These are phyloP conservation scores for Pelargonium australe DNA, from an alignment of 441 rosid species.

Conservation along the genomic window DNA sequence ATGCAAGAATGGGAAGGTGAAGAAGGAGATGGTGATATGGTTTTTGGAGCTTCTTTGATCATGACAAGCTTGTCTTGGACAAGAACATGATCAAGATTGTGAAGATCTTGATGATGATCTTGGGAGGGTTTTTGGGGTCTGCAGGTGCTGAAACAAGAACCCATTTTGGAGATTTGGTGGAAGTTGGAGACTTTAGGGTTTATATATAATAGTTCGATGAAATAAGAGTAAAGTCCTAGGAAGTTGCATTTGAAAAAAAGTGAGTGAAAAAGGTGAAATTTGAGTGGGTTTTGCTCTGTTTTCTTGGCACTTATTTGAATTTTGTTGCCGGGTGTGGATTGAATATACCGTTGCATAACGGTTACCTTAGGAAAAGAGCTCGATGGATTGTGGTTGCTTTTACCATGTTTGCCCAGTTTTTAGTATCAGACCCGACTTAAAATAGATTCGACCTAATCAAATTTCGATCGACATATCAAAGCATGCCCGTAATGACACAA, in stretches of 20 bases:
- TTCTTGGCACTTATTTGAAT: slow-evolving; percentile 40
- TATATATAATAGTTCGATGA: not conserved
- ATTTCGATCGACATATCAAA: too few relatives aligned
- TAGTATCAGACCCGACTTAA: too few relatives aligned
- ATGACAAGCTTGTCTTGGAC: slow-evolving; percentile 61
- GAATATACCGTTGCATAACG: slow-evolving; percentile 44
- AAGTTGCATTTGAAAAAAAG: slow-evolving; percentile 20
- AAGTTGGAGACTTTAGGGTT: not conserved
- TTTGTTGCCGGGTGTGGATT: slow-evolving; percentile 29
- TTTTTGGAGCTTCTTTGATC: slow-evolving; percentile 27
- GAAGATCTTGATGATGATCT: slow-evolving; percentile 21
- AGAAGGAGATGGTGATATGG: slow-evolving; percentile 32
- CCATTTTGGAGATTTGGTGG: slow-evolving; percentile 33
- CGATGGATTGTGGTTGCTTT: slow-evolving; percentile 11
- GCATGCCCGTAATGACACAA: too few relatives aligned
- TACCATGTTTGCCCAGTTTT: not conserved
- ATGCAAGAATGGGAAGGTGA: slow-evolving; percentile 33
- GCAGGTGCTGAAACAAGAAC: slow-evolving; percentile 79
- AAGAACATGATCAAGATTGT: not conserved
- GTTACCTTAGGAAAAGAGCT: slow-evolving; percentile 13
- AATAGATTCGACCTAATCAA: too few relatives aligned
- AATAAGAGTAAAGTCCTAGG: slow-evolving; percentile 19
- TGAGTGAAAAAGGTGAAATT: slow-evolving; percentile 12
- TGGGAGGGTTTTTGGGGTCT: slow-evolving; percentile 36
- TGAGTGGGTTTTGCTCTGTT: slow-evolving; percentile 22